Evolutionary conservation across 2,329 filamentous ascomycete genomes (phyloP).

Genomic region (Talaromyces amestolkiae): DNA sequence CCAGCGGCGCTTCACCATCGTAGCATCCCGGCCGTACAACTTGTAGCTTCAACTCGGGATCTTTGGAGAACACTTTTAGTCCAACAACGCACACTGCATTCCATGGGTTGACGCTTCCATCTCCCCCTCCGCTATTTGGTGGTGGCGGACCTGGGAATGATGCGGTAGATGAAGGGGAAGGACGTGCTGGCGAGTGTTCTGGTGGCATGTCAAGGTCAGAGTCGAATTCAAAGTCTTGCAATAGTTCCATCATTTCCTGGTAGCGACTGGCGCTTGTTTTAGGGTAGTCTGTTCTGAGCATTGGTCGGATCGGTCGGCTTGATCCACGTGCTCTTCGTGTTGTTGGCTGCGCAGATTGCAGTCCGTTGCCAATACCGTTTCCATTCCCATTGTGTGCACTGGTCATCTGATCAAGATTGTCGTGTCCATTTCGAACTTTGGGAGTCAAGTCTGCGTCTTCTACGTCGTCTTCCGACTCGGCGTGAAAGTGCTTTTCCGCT

Average conservation of each 20-base stretch:
- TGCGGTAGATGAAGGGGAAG: not conserved
- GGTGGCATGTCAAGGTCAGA: conserved; percentile 43
- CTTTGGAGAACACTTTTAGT: conserved; percentile 56
- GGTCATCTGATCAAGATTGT: not conserved
- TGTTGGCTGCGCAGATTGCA: not conserved
- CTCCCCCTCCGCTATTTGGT: conserved; percentile 21
- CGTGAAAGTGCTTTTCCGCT: not conserved
- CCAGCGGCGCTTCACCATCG: conserved; percentile 40
- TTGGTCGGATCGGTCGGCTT: conserved; percentile 24
- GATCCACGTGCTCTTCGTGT: conserved; percentile 4
- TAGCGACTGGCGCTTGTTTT: conserved; percentile 20
- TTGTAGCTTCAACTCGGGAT: conserved; percentile 50
- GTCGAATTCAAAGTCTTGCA: conserved; percentile 44
- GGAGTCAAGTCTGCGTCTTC: not conserved
- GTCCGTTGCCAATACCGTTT: not conserved
- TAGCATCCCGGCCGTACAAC: conserved; percentile 49
- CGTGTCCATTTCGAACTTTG: not conserved
- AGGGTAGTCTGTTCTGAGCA: conserved; percentile 28
- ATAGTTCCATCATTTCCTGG: conserved; percentile 34
- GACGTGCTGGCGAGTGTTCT: conserved; percentile 25
- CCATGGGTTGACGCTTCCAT: conserved; percentile 48
- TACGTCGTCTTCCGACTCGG: not conserved
- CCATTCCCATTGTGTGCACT: not conserved
- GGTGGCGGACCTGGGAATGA: conserved; percentile 12
- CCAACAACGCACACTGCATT: conserved; percentile 62